These are phyloP conservation scores for Aureobasidium lini DNA, from an alignment of 2,329 filamentous ascomycete genomes.

Conservation along the genomic window DNA sequence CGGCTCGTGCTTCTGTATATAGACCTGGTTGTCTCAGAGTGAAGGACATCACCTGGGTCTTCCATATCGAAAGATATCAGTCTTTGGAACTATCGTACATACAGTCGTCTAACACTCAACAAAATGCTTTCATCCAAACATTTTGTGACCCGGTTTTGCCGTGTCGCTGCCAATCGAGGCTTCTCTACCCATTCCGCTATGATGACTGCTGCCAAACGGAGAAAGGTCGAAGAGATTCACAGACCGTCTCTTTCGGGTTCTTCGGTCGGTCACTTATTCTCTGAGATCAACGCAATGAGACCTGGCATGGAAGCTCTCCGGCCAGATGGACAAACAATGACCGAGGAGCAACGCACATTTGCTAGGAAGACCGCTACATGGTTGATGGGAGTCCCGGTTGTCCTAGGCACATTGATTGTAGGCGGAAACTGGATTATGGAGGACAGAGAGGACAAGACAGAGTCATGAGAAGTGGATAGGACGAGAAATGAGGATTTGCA, in stretches of 20 bases:
- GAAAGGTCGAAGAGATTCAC: conserved; percentile 15
- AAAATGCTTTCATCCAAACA: not conserved
- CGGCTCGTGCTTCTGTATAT: not conserved
- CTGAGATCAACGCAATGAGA: conserved; percentile 24
- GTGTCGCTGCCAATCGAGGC: not conserved
- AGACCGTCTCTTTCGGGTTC: conserved; percentile 23
- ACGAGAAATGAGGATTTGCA: not conserved
- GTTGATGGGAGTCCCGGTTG: conserved; percentile 19
- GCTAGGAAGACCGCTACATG: conserved; percentile 18
- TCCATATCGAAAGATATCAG: not conserved
- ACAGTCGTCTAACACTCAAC: not conserved
- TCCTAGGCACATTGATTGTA: conserved; percentile 17
- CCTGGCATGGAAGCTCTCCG: conserved; percentile 23
- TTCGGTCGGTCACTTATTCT: conserved; percentile 23
- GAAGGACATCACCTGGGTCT: not conserved
- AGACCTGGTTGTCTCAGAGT: not conserved
- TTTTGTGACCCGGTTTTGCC: not conserved
- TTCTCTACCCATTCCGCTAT: not conserved
- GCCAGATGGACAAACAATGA: conserved; percentile 21
- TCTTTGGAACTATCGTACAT: not conserved
- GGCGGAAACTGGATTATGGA: conserved; percentile 10
- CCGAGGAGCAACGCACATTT: conserved; percentile 21
- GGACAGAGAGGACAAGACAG: not conserved
- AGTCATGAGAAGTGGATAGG: not conserved
- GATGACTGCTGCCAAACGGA: not conserved